phyloP scores from a whole-genome alignment of 345 rosid genomes.

The rapeseed (Brassica napus) region DNA sequence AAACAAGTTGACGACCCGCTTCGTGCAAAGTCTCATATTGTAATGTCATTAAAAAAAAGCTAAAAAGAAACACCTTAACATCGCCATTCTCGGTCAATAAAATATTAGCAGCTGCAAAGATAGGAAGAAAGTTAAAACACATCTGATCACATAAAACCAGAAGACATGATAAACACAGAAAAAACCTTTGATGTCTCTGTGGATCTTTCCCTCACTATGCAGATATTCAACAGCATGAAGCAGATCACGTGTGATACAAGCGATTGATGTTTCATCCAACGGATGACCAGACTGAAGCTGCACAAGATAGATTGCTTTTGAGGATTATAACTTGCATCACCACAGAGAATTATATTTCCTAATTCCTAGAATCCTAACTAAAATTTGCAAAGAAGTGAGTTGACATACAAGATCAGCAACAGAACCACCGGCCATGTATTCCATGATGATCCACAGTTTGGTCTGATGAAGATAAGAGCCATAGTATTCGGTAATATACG shows the following conservation, averaged over 20 bases:
- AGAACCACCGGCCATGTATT: constrained; percentile 99
- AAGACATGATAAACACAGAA: neutral
- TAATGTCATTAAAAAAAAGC: too few species aligned
- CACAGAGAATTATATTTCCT: constrained; percentile 2
- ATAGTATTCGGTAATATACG: constrained; percentile 90
- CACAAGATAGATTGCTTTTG: constrained; percentile 28
- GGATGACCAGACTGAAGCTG: constrained; percentile 95
- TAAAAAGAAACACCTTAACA: constrained; percentile 66
- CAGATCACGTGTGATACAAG: constrained; percentile 83
- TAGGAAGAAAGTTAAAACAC: constrained; percentile 8
- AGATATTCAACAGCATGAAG: constrained; percentile 94
- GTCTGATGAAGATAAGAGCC: constrained; percentile 97
- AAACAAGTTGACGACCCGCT: constrained; percentile 25
- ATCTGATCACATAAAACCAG: constrained; percentile 1
- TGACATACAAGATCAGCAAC: constrained; percentile 97
- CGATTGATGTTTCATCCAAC: constrained; percentile 85
- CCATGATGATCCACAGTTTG: constrained; percentile 98
- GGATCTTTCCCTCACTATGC: constrained; percentile 92
- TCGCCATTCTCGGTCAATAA: constrained; percentile 94
- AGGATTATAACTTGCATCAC: constrained; percentile 19
- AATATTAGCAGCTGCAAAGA: constrained; percentile 91
- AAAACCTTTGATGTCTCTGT: constrained; percentile 96
- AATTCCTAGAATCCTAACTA: constrained; percentile 10
- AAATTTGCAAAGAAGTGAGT: constrained; percentile 29
- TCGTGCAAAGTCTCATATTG: neutral